Percentiles rank a stretch among this genome's conserved stretches.
Conservation (phyloP, 1,284 basidiomycete genomes). For the Porodaedalea pini region DNA sequence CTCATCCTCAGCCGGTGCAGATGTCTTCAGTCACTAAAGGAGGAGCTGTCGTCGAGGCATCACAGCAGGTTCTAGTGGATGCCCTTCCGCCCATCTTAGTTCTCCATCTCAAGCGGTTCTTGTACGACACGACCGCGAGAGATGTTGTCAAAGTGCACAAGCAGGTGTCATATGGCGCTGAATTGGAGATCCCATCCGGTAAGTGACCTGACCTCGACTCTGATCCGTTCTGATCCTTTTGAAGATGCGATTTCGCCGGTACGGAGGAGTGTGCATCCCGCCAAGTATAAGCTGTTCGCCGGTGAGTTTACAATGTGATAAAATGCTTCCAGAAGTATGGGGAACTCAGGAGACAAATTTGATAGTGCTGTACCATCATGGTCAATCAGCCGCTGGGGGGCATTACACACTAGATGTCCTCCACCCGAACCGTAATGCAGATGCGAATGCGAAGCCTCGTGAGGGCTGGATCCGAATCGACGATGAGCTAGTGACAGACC, state of each 20-base stretch:
- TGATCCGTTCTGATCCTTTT: slow-evolving; percentile 12
- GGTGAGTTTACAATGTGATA: slow-evolving; percentile 46
- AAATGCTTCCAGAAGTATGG: neutral
- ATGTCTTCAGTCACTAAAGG: slow-evolving; percentile 59
- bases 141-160: slow-evolving; percentile 87
- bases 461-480: slow-evolving; percentile 91
- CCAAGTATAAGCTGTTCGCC: slow-evolving; percentile 84
- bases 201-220: slow-evolving; percentile 27
- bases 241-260: slow-evolving; percentile 66
- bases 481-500: slow-evolving; percentile 83
- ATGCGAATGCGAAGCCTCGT: slow-evolving; percentile 40
- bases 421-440: slow-evolving; percentile 63
- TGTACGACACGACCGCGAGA: slow-evolving; percentile 77
- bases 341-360: neutral
- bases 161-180: slow-evolving; percentile 74
- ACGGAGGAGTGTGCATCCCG: slow-evolving; percentile 44
- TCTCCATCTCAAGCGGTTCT: slow-evolving; percentile 91
- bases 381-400: slow-evolving; percentile 84
- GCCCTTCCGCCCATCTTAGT: slow-evolving; percentile 83
- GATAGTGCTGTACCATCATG: slow-evolving; percentile 91
- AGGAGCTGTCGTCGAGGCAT: slow-evolving; percentile 71
- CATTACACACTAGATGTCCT: slow-evolving; percentile 95
- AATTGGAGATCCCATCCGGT: slow-evolving; percentile 75
- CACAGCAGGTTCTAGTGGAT: slow-evolving; percentile 87
- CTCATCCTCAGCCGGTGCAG: slow-evolving; percentile 80